phyloP scores from a whole-genome alignment of 495 filamentous ascomycete species.

The Penicillium silybi region DNA sequence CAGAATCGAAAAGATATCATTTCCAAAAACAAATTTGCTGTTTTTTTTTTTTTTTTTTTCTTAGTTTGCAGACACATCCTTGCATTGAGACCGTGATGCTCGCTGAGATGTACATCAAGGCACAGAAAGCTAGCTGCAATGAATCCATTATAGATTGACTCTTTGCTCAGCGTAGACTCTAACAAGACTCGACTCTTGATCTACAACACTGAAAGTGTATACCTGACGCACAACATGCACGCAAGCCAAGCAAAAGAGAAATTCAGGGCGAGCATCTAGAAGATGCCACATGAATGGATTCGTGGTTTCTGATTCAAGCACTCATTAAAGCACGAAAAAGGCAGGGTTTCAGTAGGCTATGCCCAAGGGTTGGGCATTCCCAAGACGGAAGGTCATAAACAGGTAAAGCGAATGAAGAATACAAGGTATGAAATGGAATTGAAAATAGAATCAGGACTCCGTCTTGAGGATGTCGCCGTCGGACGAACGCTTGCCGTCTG shows the following conservation, averaged over 20 bases:
- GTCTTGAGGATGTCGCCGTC: conserved; percentile 21
- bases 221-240: background rate
- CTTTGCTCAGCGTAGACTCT: background rate
- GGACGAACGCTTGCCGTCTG: conserved; percentile 32
- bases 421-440: conserved; percentile 5
- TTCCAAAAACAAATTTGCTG: background rate
- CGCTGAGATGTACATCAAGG: background rate
- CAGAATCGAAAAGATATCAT: background rate
- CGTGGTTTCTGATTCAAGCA: background rate
- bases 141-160: background rate
- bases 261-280: background rate
- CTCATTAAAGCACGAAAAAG: background rate
- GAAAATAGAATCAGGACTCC: background rate
- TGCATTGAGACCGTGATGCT: background rate
- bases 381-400: background rate
- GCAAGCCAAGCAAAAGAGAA: background rate
- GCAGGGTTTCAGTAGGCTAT: background rate
- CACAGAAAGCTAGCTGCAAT: background rate
- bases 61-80: background rate
- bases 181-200: background rate
- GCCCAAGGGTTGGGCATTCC: background rate
- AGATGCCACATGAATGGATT: background rate
- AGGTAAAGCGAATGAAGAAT: conserved; percentile 5
- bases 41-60: background rate
- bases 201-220: background rate